Evolutionary conservation across 768 basidiomycete species (phyloP), one percentile per base, ranked within the genome.

Genomic region (Pluteus cervinus): DNA sequence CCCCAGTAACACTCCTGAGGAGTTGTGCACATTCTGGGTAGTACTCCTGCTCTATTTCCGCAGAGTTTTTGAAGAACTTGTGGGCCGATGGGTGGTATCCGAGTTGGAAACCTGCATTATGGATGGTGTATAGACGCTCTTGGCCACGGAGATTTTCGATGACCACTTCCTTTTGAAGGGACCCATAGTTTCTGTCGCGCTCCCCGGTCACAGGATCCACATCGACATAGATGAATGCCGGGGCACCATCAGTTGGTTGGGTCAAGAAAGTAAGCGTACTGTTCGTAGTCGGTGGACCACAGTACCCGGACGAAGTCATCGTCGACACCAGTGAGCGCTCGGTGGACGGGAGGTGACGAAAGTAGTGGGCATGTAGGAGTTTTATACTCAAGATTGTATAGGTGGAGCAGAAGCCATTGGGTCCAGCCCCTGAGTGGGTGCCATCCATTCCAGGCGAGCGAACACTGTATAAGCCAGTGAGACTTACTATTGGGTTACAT

Each of bases 1-100:
- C 79, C 7, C 79, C 77, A 1, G 76, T 78, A 7, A 76, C 31
- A 42, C 70, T 45, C 60, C 79, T 79, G 30, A 80, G 57, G 21
- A 78, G 52, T 48, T 72, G 70, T 14, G 63, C 59, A 44, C 71
- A 71, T 54, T 81, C 79, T 1, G 68, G 63, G 48, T 80, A 79
- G 51, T 81, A 82, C 34, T 72, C 71, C 23, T 44, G 49, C 48
- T 64, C 45, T 26, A 81, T 65, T 24, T 66, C 68, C 7, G 59
- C 65, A 26, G 75, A 69, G 44, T 66, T 59, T 11, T 49, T 48
- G 52, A 80, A 80, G 1, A 65, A 45, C 4, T 54, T 62, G 39
- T 66, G 63, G 39, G 62, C 56, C 2, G 70, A 54, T 1, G 68
- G 49, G 24, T 48, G 43, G 14, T 41, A 39, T 29, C 43, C 54